Conservation (phyloP, 208 protist genomes). For the Borovskyia barvae region DNA sequence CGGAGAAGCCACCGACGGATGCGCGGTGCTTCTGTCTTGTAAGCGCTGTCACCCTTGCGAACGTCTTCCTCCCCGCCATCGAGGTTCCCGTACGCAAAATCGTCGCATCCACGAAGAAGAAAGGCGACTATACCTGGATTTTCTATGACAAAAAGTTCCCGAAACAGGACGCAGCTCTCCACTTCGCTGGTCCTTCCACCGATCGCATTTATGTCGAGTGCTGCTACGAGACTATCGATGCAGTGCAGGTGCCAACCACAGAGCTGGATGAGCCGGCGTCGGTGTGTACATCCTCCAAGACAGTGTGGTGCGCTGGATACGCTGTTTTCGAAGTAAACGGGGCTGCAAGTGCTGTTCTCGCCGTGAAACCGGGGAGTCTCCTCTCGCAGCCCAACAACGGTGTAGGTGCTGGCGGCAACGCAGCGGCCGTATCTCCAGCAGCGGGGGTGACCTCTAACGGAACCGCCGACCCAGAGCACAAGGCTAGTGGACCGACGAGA, state of each 20-base stretch:
- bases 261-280: not conserved
- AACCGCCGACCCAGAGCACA: not conserved
- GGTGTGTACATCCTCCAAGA: constrained; percentile 8
- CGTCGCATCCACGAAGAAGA: constrained; percentile 29
- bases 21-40: constrained; percentile 74
- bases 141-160: constrained; percentile 37
- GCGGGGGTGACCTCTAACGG: not conserved
- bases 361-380: constrained; percentile 47
- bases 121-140: constrained; percentile 54
- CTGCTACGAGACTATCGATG: constrained; percentile 57
- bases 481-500: not conserved
- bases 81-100: constrained; percentile 42
- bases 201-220: constrained; percentile 78
- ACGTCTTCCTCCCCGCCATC: constrained; percentile 58
- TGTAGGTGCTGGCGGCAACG: not conserved
- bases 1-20: constrained; percentile 18
- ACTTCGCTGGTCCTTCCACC: constrained; percentile 30
- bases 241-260: not conserved
- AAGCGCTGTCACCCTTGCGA: constrained; percentile 43
- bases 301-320: constrained; percentile 75
- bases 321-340: constrained; percentile 26
- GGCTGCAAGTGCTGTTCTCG: constrained; percentile 29
- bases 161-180: constrained; percentile 20
- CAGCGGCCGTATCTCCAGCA: not conserved
- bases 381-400: constrained; percentile 9